Percentiles rank a stretch among this genome's conserved stretches.
phyloP scores from a whole-genome alignment of 768 basidiomycete species.

The Mycena filopes region DNA sequence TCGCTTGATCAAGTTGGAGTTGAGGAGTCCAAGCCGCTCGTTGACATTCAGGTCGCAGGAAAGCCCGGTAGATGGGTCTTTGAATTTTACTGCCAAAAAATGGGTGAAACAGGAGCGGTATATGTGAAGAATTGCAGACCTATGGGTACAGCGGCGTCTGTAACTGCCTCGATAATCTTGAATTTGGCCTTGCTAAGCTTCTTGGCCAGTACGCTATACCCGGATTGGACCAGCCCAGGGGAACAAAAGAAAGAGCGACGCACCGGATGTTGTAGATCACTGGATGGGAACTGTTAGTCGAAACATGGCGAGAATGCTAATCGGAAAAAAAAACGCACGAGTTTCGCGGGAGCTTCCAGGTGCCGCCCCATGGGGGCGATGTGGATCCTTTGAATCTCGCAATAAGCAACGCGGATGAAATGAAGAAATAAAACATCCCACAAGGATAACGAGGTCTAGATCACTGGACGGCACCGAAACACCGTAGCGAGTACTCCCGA shows the following conservation, averaged over 20 bases:
- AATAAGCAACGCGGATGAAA: neutral
- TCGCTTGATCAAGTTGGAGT: conserved; percentile 59
- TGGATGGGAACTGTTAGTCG: conserved; percentile 35
- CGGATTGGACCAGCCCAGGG: neutral
- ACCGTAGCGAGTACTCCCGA: conserved; percentile 36
- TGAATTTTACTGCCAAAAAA: conserved; percentile 67
- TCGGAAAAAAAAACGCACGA: conserved; percentile 12
- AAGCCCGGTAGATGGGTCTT: conserved; percentile 52
- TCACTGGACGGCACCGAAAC: conserved; percentile 34
- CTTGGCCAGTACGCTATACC: conserved; percentile 44
- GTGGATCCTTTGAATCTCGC: conserved; percentile 37
- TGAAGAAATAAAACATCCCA: conserved; percentile 39
- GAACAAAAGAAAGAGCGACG: neutral
- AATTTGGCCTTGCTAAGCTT: conserved; percentile 48
- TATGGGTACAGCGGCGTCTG: conserved; percentile 55
- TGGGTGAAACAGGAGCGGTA: neutral
- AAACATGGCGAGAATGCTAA: neutral
- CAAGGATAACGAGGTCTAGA: conserved; percentile 50
- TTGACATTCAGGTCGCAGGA: conserved; percentile 72
- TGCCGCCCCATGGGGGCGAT: conserved; percentile 30
- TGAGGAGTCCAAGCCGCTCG: conserved; percentile 64
- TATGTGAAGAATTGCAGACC: conserved; percentile 40
- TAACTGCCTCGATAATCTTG: conserved; percentile 40
- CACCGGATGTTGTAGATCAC: conserved; percentile 44
- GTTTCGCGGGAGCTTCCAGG: conserved; percentile 17